These are phyloP conservation scores for Scedosporium aurantiacum DNA, from an alignment of 2,329 filamentous ascomycete genomes.

Conservation along the genomic window DNA sequence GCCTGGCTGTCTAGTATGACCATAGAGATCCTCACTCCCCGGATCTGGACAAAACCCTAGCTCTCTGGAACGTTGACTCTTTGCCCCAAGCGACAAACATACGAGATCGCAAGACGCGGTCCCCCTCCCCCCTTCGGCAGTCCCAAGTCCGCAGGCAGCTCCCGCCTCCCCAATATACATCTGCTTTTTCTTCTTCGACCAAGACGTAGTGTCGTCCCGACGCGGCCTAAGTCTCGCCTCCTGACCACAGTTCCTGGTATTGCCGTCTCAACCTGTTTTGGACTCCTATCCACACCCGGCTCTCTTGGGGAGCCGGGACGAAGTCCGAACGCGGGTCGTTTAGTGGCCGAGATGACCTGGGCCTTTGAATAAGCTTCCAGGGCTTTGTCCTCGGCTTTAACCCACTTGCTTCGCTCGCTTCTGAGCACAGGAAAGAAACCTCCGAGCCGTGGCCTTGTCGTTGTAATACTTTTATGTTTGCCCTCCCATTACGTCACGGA, in stretches of 20 bases:
- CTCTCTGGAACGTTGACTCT: too few relatives aligned
- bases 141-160: too few relatives aligned
- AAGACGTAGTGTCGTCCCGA: background rate
- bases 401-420: background rate
- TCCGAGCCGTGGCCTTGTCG: background rate
- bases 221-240: background rate
- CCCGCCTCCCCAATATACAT: background rate
- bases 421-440: background rate
- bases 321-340: slow-evolving; percentile 1
- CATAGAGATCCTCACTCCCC: too few relatives aligned
- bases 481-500: too few relatives aligned
- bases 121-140: too few relatives aligned
- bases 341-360: background rate
- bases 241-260: background rate
- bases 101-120: too few relatives aligned
- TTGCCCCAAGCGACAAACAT: too few relatives aligned
- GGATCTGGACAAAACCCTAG: too few relatives aligned
- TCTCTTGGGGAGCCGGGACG: slow-evolving; percentile 3
- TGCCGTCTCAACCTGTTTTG: background rate
- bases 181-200: background rate
- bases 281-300: background rate
- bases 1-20: too few relatives aligned
- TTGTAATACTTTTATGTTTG: background rate
- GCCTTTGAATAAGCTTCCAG: background rate
- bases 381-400: background rate